Conservation (phyloP, 164 flowering plant species). For the Houttuynia cordata region DNA sequence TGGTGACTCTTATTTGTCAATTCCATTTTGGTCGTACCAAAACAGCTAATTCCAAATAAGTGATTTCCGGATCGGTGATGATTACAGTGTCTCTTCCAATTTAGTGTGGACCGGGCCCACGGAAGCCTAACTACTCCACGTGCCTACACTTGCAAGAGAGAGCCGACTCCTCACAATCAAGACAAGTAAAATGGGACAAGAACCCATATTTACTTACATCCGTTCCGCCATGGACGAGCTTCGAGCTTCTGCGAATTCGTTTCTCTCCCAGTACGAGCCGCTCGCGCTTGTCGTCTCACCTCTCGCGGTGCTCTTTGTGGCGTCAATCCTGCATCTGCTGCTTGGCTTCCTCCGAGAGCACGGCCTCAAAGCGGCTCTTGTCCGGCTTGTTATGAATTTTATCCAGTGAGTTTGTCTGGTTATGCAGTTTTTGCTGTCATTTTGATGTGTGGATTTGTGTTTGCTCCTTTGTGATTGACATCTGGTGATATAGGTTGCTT, state of each 20-base stretch:
- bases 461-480: not conserved
- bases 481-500: slow-evolving; percentile 41
- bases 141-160: no score
- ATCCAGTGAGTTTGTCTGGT: slow-evolving; percentile 38
- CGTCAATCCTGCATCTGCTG: slow-evolving; percentile 35
- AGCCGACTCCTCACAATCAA: no score
- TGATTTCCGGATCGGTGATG: no score
- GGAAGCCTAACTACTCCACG: no score
- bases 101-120: no score
- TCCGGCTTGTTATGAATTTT: slow-evolving; percentile 33
- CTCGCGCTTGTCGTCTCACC: slow-evolving; percentile 47
- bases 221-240: slow-evolving; percentile 18
- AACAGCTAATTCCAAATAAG: no score
- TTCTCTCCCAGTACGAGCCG: slow-evolving; percentile 64
- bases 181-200: no score
- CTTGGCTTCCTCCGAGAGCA: slow-evolving; percentile 33
- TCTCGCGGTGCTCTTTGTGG: slow-evolving; percentile 38
- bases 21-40: no score
- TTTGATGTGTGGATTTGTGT: not conserved
- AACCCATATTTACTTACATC: no score
- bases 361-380: slow-evolving; percentile 42
- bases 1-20: no score
- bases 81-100: no score
- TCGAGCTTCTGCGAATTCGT: slow-evolving; percentile 54
- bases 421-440: not conserved